Evolutionary conservation across 148 eudicot species (phyloP).

Genomic region (Spergularia marina): DNA sequence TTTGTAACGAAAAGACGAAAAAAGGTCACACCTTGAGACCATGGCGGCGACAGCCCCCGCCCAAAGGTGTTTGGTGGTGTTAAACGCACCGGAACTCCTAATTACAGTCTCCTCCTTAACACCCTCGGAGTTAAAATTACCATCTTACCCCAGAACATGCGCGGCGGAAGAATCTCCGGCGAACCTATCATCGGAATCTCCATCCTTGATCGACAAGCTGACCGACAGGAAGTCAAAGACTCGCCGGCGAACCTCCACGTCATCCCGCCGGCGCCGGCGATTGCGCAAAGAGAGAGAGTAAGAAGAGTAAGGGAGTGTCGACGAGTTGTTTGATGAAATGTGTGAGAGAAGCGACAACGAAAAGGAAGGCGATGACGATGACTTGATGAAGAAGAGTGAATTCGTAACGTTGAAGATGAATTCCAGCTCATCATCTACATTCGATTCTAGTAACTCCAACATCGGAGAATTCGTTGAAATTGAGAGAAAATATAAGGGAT

Average conservation of each 20-base stretch:
- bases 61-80: constrained; percentile 88
- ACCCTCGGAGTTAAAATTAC: constrained; percentile 31
- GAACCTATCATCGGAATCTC: constrained; percentile 31
- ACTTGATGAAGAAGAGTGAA: constrained; percentile 37
- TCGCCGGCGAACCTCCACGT: constrained; percentile 26
- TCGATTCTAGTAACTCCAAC: constrained; percentile 25
- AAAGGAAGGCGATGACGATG: constrained; percentile 26
- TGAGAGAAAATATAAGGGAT: too few relatives aligned
- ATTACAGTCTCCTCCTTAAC: constrained; percentile 29
- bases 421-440: constrained; percentile 24
- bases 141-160: constrained; percentile 40
- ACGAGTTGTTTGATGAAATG: constrained; percentile 39
- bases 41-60: constrained; percentile 97
- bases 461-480: constrained; percentile 13
- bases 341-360: constrained; percentile 11
- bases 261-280: constrained; percentile 15
- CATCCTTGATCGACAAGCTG: constrained; percentile 46
- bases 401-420: constrained; percentile 32
- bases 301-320: constrained; percentile 8
- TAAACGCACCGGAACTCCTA: constrained; percentile 51
- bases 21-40: constrained; percentile 65
- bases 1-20: not conserved
- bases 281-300: constrained; percentile 19
- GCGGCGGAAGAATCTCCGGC: constrained; percentile 27
- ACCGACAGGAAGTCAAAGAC: constrained; percentile 50